Percentiles rank a stretch among this genome's conserved stretches.
Conservation (phyloP, 1,284 basidiomycete genomes). For the Bjerkandera adusta region DNA sequence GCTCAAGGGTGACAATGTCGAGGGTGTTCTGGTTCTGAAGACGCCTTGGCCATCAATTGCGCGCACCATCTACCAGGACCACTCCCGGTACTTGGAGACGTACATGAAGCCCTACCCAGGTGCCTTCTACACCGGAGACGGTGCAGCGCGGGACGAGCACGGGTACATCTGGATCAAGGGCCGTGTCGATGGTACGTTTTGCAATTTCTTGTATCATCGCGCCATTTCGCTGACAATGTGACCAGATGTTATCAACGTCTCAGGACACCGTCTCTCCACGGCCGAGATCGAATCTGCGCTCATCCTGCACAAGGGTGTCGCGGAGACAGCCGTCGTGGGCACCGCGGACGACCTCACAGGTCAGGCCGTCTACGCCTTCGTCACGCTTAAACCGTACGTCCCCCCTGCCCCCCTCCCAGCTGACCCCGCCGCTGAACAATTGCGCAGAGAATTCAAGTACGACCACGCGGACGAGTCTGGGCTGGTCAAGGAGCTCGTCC, state of each 20-base stretch:
- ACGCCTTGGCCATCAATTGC: constrained; percentile 96
- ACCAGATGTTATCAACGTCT: constrained; percentile 88
- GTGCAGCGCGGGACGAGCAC: constrained; percentile 85
- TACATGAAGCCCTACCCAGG: constrained; percentile 93
- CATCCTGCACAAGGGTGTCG: constrained; percentile 92
- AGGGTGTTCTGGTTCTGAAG: constrained; percentile 89
- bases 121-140: constrained; percentile 97
- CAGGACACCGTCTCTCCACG: constrained; percentile 95
- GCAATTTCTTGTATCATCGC: not conserved
- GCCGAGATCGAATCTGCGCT: constrained; percentile 98
- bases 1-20: constrained; percentile 80
- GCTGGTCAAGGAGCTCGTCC: constrained; percentile 87
- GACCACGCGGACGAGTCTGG: constrained; percentile 66
- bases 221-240: not conserved
- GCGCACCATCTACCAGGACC: constrained; percentile 92
- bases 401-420: not conserved
- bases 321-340: constrained; percentile 90
- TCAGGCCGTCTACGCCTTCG: constrained; percentile 86
- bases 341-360: constrained; percentile 87
- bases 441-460: constrained; percentile 74
- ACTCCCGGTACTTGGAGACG: constrained; percentile 80
- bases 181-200: constrained; percentile 82
- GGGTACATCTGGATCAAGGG: constrained; percentile 99
- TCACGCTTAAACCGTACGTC: constrained; percentile 55
- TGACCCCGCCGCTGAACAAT: not conserved